Evolutionary conservation across 2,329 filamentous ascomycete genomes (phyloP).

Genomic region (Furcasterigmium furcatum): DNA sequence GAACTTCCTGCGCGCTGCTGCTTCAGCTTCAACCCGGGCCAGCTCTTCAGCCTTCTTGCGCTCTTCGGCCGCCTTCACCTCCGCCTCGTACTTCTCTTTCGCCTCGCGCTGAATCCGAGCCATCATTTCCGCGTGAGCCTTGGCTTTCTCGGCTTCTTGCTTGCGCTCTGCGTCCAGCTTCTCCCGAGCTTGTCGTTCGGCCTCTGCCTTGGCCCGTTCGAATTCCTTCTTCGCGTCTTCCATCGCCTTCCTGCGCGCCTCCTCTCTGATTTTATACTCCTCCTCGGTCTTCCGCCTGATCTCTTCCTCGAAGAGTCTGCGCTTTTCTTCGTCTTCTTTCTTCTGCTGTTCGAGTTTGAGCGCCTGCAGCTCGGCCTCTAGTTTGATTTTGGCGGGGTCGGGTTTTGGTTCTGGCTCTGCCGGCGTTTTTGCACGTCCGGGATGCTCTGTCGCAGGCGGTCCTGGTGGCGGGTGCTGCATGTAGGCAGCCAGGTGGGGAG

Average conservation of each 20-base stretch:
- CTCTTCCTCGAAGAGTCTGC: conserved; percentile 39
- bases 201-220: conserved; percentile 41
- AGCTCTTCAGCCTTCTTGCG: conserved; percentile 35
- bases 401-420: conserved; percentile 28
- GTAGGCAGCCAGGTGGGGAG: conserved; percentile 32
- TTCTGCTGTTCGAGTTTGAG: conserved; percentile 43
- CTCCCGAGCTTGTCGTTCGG: conserved; percentile 37
- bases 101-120: conserved; percentile 25
- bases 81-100: conserved; percentile 32
- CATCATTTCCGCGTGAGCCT: conserved; percentile 28
- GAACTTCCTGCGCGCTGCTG: conserved; percentile 25
- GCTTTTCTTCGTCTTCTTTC: conserved; percentile 41
- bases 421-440: conserved; percentile 33
- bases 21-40: conserved; percentile 34
- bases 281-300: conserved; percentile 45
- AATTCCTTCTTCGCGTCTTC: conserved; percentile 45
- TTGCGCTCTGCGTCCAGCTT: conserved; percentile 42
- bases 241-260: conserved; percentile 35
- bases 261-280: conserved; percentile 35
- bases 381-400: conserved; percentile 58
- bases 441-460: conserved; percentile 37
- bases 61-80: conserved; percentile 40
- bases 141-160: conserved; percentile 42
- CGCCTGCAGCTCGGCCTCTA: conserved; percentile 55
- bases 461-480: conserved; percentile 35